phyloP scores from a whole-genome alignment of 192 early-diverging fungal genomes.

The Dissophora globulifera region DNA sequence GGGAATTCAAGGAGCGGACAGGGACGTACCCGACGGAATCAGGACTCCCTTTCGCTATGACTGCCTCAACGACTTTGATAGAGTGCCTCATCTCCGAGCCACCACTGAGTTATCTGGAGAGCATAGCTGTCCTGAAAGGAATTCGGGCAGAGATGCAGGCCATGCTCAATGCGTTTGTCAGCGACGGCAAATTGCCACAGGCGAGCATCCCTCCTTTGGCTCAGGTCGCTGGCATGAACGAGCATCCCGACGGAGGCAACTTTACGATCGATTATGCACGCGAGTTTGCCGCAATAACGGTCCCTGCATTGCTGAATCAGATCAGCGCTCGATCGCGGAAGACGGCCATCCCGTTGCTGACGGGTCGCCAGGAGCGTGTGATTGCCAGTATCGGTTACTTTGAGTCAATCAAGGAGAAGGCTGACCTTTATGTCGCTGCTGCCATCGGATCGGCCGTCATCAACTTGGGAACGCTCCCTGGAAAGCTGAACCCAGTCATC shows the following conservation, averaged over 20 bases:
- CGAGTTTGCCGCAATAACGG: slow-evolving; percentile 56
- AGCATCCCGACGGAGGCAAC: slow-evolving; percentile 20
- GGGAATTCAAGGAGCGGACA: slow-evolving; percentile 58
- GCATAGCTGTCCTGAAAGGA: slow-evolving; percentile 66
- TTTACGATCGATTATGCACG: slow-evolving; percentile 71
- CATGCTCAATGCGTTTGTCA: slow-evolving; percentile 69
- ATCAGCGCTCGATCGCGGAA: slow-evolving; percentile 50
- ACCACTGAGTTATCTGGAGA: slow-evolving; percentile 71
- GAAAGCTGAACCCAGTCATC: slow-evolving; percentile 86
- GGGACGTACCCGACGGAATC: slow-evolving; percentile 37
- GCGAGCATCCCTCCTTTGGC: slow-evolving; percentile 65
- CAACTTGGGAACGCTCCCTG: slow-evolving; percentile 78
- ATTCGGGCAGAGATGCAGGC: slow-evolving; percentile 75
- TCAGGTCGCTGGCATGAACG: slow-evolving; percentile 53
- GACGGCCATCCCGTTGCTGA: slow-evolving; percentile 52
- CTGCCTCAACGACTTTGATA: slow-evolving; percentile 66
- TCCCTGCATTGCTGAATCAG: slow-evolving; percentile 55
- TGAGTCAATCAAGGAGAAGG: slow-evolving; percentile 68
- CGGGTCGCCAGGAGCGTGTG: slow-evolving; percentile 73
- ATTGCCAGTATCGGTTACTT: slow-evolving; percentile 71
- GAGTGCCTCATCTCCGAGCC: slow-evolving; percentile 64
- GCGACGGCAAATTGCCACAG: slow-evolving; percentile 56
- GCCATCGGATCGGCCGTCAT: slow-evolving; percentile 85
- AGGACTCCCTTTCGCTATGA: slow-evolving; percentile 60
- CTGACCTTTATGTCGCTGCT: slow-evolving; percentile 76